phyloP scores from a whole-genome alignment of 1,284 basidiomycete species.

The Sphagnurus paluster region DNA sequence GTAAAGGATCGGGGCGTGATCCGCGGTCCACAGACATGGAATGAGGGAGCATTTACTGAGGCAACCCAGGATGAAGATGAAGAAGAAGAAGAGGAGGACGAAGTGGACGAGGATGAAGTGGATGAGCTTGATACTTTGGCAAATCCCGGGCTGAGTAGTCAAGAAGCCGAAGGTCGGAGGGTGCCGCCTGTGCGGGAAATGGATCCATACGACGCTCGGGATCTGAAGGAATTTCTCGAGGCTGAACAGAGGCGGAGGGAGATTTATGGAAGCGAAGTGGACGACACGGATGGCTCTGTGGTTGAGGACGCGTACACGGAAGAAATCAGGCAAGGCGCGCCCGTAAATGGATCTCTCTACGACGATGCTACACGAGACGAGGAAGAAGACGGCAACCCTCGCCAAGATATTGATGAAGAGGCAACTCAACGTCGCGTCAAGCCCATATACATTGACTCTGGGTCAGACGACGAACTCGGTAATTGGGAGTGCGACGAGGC shows the following conservation, averaged over 20 bases:
- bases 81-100: slow-evolving; percentile 36
- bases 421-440: slow-evolving; percentile 8
- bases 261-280: slow-evolving; percentile 43
- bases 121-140: slow-evolving; percentile 35
- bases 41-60: slow-evolving; percentile 48
- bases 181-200: slow-evolving; percentile 45
- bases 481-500: slow-evolving; percentile 36
- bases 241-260: slow-evolving; percentile 55
- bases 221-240: slow-evolving; percentile 64
- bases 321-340: slow-evolving; percentile 5
- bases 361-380: slow-evolving; percentile 7
- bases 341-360: slow-evolving; percentile 1
- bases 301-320: slow-evolving; percentile 14
- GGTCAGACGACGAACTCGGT: slow-evolving; percentile 45
- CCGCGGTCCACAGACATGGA: slow-evolving; percentile 39
- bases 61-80: slow-evolving; percentile 33
- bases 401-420: neutral
- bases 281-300: slow-evolving; percentile 29
- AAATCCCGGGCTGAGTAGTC: slow-evolving; percentile 24
- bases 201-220: slow-evolving; percentile 58
- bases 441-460: slow-evolving; percentile 21
- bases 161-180: slow-evolving; percentile 27
- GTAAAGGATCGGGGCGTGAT: slow-evolving; percentile 69
- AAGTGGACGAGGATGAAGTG: slow-evolving; percentile 32
- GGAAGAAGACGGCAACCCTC: slow-evolving; percentile 5